Conservation (phyloP, 2,329 filamentous ascomycete genomes). For the Cladophialophora immunda region DNA sequence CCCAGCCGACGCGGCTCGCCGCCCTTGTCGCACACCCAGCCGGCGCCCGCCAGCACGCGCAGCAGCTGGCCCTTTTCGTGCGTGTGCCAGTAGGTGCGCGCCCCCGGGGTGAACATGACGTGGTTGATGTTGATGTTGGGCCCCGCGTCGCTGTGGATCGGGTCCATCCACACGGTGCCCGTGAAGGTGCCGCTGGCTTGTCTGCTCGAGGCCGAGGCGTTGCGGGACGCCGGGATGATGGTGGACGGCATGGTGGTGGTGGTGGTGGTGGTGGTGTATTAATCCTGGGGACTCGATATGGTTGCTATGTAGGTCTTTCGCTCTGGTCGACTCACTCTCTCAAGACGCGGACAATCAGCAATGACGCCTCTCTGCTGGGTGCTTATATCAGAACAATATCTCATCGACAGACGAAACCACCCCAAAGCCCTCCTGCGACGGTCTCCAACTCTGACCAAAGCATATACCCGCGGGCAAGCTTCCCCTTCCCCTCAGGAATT, state of each 20-base stretch:
- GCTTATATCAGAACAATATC: too few species aligned
- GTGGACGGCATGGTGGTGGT: conserved; percentile 29
- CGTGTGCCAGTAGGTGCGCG: conserved; percentile 56
- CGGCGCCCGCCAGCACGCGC: conserved; percentile 51
- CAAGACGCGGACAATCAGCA: too few species aligned
- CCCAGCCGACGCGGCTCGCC: conserved; percentile 47
- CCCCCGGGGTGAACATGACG: conserved; percentile 55
- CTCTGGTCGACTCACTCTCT: too few species aligned
- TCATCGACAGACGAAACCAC: too few species aligned
- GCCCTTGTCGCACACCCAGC: conserved; percentile 55
- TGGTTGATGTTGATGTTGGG: conserved; percentile 46
- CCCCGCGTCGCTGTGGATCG: conserved; percentile 39
- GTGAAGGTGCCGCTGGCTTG: conserved; percentile 41
- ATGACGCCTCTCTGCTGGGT: too few species aligned
- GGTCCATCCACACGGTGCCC: conserved; percentile 47
- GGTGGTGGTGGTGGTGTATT: not conserved
- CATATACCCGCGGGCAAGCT: too few species aligned
- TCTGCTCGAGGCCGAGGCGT: conserved; percentile 16
- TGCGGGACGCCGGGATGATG: conserved; percentile 30
- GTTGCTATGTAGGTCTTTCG: too few species aligned
- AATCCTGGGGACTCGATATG: too few species aligned
- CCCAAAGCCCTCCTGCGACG: too few species aligned
- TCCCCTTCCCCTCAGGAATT: not conserved
- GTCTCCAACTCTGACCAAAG: too few species aligned
- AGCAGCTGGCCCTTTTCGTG: conserved; percentile 57